Evolutionary conservation across 2,329 filamentous ascomycete species (phyloP).

Genomic region (Elsinoe arachidis): DNA sequence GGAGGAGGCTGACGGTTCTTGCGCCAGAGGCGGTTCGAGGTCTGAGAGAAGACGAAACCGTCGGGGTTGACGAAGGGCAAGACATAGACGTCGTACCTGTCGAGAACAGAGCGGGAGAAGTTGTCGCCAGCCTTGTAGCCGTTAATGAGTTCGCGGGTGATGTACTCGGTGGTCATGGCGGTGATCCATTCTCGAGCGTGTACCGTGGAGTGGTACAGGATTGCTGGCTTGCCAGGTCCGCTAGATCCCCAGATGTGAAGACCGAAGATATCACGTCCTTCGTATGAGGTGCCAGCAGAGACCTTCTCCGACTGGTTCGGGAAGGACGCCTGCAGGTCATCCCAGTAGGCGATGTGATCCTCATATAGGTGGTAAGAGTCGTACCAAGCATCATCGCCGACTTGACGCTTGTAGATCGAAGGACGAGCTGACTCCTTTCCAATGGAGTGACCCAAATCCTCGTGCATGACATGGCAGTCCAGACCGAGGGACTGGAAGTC

Average conservation of each 20-base stretch:
- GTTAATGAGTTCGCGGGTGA: conserved; percentile 37
- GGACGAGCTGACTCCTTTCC: conserved; percentile 26
- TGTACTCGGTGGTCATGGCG: conserved; percentile 42
- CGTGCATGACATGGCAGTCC: conserved; percentile 32
- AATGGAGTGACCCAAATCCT: conserved; percentile 38
- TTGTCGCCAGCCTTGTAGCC: conserved; percentile 43
- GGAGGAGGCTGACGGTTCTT: conserved; percentile 45
- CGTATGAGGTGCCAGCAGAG: conserved; percentile 35
- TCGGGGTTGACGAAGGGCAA: background rate
- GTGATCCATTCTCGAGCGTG: conserved; percentile 55
- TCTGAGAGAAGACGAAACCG: conserved; percentile 36
- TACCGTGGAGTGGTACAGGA: conserved; percentile 50
- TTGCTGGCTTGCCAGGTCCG: conserved; percentile 41
- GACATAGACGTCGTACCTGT: conserved; percentile 48
- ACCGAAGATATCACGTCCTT: conserved; percentile 30
- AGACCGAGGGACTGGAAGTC: conserved; percentile 29
- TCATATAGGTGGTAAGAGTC: conserved; percentile 45
- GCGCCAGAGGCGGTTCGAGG: conserved; percentile 50
- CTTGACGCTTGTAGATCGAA: conserved; percentile 8
- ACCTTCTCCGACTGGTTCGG: conserved; percentile 42
- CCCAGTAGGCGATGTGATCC: conserved; percentile 44
- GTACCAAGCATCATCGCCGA: conserved; percentile 40
- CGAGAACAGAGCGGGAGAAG: conserved; percentile 56
- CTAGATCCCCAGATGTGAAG: conserved; percentile 47
- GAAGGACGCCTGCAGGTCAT: conserved; percentile 38